Conservation (phyloP, 2,329 filamentous ascomycete genomes). For the Aspergillus sp. region DNA sequence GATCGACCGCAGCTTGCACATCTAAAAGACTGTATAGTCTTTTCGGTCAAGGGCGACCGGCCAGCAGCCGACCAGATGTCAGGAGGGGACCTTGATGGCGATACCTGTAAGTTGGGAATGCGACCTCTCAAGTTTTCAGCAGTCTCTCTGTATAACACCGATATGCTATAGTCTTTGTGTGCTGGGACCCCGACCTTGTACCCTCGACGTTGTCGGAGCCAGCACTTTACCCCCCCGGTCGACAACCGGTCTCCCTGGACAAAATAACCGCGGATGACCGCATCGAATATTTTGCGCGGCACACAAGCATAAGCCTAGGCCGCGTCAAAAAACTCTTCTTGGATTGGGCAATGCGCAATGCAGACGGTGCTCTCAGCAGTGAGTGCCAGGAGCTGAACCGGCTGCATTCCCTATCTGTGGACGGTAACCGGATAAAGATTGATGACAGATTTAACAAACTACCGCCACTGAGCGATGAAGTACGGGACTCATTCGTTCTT, state of each 20-base stretch:
- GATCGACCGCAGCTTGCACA: background rate
- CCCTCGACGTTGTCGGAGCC: background rate
- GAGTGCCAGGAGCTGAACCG: slow-evolving; percentile 3
- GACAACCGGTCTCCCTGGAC: background rate
- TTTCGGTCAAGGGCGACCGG: background rate
- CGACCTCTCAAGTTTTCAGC: background rate
- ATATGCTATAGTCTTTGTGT: background rate
- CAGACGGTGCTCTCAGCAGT: background rate
- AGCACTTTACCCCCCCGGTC: background rate
- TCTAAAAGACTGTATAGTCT: background rate
- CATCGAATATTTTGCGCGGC: slow-evolving; percentile 3
- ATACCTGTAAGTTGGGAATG: background rate
- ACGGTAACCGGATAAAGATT: background rate
- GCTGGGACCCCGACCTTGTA: background rate
- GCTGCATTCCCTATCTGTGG: background rate
- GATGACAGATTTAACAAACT: background rate
- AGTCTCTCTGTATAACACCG: background rate
- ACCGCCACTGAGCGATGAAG: background rate
- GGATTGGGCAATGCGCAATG: background rate
- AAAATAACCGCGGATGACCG: background rate
- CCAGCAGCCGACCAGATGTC: background rate
- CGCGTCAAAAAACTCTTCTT: background rate
- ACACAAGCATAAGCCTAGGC: background rate
- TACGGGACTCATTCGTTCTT: background rate
- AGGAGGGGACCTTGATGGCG: background rate